Conservation (phyloP, 2,329 filamentous ascomycete genomes). For the Lasiodiplodia gonubiensis region DNA sequence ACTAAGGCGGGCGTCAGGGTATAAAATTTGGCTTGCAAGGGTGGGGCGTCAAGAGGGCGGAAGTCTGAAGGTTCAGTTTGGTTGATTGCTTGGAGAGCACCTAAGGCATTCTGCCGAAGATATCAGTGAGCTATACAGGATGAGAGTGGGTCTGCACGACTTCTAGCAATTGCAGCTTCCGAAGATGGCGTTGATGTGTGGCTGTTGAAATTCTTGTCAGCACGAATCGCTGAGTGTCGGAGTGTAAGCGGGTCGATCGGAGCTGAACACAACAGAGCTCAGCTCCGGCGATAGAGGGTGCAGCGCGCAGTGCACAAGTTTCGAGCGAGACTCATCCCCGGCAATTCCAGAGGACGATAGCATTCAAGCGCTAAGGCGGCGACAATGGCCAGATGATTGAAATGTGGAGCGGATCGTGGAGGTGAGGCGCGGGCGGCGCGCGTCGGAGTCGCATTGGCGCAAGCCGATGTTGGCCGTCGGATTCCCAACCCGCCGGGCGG, state of each 20-base stretch:
- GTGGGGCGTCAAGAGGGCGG: slow-evolving; percentile 8
- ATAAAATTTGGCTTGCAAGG: slow-evolving; percentile 10
- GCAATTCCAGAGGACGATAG: not conserved
- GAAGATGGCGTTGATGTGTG: not conserved
- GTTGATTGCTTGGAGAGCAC: not conserved
- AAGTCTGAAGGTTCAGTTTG: not conserved
- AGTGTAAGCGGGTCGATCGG: slow-evolving; percentile 10
- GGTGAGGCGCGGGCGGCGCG: slow-evolving; percentile 18
- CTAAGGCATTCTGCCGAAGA: not conserved
- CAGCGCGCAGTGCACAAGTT: not conserved
- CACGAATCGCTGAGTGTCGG: slow-evolving; percentile 3
- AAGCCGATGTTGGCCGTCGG: slow-evolving; percentile 26
- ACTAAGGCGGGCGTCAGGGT: slow-evolving; percentile 11
- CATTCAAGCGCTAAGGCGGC: not conserved
- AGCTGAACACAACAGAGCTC: slow-evolving; percentile 7
- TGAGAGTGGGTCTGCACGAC: not conserved
- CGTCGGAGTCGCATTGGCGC: slow-evolving; percentile 13
- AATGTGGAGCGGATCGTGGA: not conserved
- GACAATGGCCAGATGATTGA: not conserved
- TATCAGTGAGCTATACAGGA: not conserved
- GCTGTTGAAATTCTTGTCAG: not conserved
- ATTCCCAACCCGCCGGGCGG: slow-evolving; percentile 29
- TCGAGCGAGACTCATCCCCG: not conserved
- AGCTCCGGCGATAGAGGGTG: not conserved
- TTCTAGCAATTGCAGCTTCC: not conserved